These are phyloP conservation scores for Neonothopanus nambi DNA, from an alignment of 1,284 basidiomycete genomes.

Conservation along the genomic window DNA sequence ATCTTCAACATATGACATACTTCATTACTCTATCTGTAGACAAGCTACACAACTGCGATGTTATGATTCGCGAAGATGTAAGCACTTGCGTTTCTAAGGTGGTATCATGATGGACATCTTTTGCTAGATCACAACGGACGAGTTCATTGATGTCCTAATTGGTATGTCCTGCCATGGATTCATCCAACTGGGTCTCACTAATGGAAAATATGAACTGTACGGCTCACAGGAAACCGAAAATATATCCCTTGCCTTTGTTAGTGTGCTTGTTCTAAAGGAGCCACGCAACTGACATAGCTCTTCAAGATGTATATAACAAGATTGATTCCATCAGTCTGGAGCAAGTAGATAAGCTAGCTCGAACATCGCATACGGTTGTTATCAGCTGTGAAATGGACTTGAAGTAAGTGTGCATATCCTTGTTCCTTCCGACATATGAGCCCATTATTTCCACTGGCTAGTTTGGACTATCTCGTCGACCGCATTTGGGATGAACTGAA, in stretches of 20 bases:
- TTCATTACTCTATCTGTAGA: conserved; percentile 39
- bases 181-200: conserved; percentile 1
- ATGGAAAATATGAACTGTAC: too few relatives aligned
- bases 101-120: conserved; percentile 5
- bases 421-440: neutral
- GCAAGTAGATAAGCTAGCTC: conserved; percentile 86
- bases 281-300: neutral
- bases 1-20: neutral
- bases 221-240: conserved; percentile 76
- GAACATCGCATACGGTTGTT: conserved; percentile 85
- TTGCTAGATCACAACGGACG: conserved; percentile 86
- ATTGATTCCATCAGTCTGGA: conserved; percentile 91
- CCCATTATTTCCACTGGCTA: conserved; percentile 30
- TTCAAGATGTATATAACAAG: conserved; percentile 92
- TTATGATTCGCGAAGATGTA: conserved; percentile 96
- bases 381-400: conserved; percentile 94
- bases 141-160: conserved; percentile 96
- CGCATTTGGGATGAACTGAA: conserved; percentile 88
- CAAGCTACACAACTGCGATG: conserved; percentile 91
- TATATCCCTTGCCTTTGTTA: conserved; percentile 88
- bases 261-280: conserved; percentile 27
- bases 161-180: conserved; percentile 42
- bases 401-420: conserved; percentile 54
- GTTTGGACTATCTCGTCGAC: conserved; percentile 86
- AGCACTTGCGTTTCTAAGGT: conserved; percentile 27